Evolutionary conservation across 768 basidiomycete species (phyloP), one percentile per base, ranked within the genome.

Genomic region (Boletus subparvulus): DNA sequence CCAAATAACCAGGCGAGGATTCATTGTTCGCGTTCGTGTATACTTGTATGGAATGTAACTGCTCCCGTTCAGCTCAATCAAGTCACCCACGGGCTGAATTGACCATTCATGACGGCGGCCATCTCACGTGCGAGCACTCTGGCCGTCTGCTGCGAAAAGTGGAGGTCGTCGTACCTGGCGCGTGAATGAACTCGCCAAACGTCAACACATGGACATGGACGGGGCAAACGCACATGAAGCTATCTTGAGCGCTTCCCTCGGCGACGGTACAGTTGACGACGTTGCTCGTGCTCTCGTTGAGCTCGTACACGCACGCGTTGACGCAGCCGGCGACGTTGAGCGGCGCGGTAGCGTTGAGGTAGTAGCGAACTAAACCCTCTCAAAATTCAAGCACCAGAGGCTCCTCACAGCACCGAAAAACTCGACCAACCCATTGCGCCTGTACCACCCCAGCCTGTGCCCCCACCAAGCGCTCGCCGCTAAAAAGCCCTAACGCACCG

Each of bases 151-250:
- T 84, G 81, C 5, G 82, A 83, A 7, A 82, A 81, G 61, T 85
- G 84, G 17, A 86, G 71, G 58, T 85, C 84, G 59, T 86, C 83
- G 56, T 61, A 65, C 52, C 58, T 62, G 24, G 9, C 12, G 6
- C n/a, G 13, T n/a, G 42, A 10, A 52, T 13, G 41, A 33, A 28
- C 5, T 9, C 5, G 7, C 6, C 30, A 4, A 17, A 47, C 9
- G 6, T 43, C n/a, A 30, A 30, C 14, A 21, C 17, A 39, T n/a
- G 1, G 36, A n/a, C 35, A 9, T 8, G 12, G 12, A 19, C 12
- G n/a, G n/a, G n/a, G n/a, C n/a, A n/a, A n/a, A n/a, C n/a, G n/a
- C 85, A 87, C 44, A 85, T 65, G 72, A 78, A 86, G 63, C 85
- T 86, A 60, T 86, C 85, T 26, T 48, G 64, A 16, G 73, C 83